Percentiles rank a stretch among this genome's conserved stretches.
Conservation (phyloP, 805 yeast species). For the Ogataea nitratoaversa region DNA sequence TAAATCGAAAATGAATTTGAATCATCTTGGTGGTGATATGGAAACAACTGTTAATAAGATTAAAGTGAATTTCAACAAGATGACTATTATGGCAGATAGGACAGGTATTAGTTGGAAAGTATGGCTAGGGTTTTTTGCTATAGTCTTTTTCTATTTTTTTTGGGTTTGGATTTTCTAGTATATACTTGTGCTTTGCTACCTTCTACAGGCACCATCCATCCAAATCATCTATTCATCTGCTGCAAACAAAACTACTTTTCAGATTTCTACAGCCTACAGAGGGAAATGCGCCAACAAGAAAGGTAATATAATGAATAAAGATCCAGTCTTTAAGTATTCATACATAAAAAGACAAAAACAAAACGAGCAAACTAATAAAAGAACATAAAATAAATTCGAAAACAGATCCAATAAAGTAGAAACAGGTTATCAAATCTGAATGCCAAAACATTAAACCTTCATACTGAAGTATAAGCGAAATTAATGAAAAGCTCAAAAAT, state of each 20-base stretch:
- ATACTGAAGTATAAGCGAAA: neutral
- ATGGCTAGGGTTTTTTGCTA: conserved; percentile 49
- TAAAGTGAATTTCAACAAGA: conserved; percentile 48
- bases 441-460: too few species aligned
- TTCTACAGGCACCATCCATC: too few species aligned
- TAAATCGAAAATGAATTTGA: conserved; percentile 25
- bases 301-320: neutral
- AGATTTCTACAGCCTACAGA: too few species aligned
- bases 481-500: neutral
- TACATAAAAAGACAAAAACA: neutral
- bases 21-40: conserved; percentile 28
- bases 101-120: conserved; percentile 61
- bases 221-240: too few species aligned
- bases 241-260: too few species aligned
- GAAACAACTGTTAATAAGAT: conserved; percentile 36
- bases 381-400: neutral
- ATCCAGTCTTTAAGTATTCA: neutral
- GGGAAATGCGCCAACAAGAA: neutral
- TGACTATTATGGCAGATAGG: conserved; percentile 61
- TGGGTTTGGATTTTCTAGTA: conserved; percentile 34
- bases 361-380: neutral
- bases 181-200: too few species aligned
- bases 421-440: too few species aligned
- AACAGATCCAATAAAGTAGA: too few species aligned
- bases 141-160: conserved; percentile 42